Evolutionary conservation across 768 basidiomycete genomes (phyloP).

Genomic region (Sistotremastrum suecicum): DNA sequence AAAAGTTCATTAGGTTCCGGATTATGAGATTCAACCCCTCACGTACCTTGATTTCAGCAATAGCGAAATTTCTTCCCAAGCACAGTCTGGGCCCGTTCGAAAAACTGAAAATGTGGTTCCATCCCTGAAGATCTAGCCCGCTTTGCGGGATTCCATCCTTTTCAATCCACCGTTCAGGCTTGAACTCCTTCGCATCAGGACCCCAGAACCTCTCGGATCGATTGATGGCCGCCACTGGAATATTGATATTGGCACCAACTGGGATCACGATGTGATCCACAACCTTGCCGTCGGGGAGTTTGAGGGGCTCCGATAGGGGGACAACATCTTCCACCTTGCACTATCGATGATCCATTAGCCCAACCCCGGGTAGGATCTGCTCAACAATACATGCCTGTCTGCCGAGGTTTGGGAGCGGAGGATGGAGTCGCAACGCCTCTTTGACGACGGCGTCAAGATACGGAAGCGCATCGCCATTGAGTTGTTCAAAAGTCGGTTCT

Average conservation of each 20-base stretch:
- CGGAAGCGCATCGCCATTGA: conserved; percentile 29
- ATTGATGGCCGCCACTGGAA: conserved; percentile 28
- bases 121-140: conserved; percentile 22
- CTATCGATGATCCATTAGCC: conserved; percentile 13
- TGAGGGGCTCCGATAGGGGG: conserved; percentile 20
- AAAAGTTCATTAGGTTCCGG: neutral
- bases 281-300: conserved; percentile 14
- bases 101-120: conserved; percentile 29
- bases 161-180: conserved; percentile 29
- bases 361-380: neutral
- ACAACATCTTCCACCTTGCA: conserved; percentile 24
- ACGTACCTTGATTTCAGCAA: conserved; percentile 28
- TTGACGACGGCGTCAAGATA: conserved; percentile 40
- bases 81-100: conserved; percentile 31
- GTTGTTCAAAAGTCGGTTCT: conserved; percentile 43
- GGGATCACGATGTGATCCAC: conserved; percentile 21
- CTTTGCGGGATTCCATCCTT: conserved; percentile 14
- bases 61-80: conserved; percentile 31
- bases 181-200: conserved; percentile 26
- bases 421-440: conserved; percentile 31
- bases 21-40: neutral
- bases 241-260: conserved; percentile 23
- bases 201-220: conserved; percentile 29
- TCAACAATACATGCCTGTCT: neutral
- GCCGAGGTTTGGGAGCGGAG: conserved; percentile 16